phyloP scores from a whole-genome alignment of 2,329 filamentous ascomycete species.

The Cladorrhinum sp. region DNA sequence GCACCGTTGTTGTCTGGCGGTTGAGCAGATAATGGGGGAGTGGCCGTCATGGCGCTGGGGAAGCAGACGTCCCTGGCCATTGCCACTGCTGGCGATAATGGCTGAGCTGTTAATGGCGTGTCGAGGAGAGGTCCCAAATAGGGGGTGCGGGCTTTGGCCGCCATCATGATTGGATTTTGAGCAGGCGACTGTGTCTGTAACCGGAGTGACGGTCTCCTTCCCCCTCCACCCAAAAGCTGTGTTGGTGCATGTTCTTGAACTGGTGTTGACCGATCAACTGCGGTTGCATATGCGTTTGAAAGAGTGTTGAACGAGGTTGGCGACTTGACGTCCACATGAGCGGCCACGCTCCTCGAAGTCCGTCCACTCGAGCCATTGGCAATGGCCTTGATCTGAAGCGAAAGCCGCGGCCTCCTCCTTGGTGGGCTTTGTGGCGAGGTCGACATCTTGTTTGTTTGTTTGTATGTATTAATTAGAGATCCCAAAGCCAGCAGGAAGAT shows the following conservation, averaged over 20 bases:
- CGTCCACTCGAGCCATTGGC: constrained; percentile 36
- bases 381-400: constrained; percentile 45
- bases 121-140: constrained; percentile 48
- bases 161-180: constrained; percentile 25
- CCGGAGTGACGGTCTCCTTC: constrained; percentile 40
- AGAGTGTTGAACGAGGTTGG: constrained; percentile 65
- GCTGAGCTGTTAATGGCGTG: constrained; percentile 52
- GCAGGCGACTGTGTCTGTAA: constrained; percentile 38
- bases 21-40: constrained; percentile 55
- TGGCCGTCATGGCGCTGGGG: constrained; percentile 58
- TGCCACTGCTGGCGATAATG: constrained; percentile 45
- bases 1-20: constrained; percentile 42
- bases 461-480: constrained; percentile 5
- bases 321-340: constrained; percentile 53
- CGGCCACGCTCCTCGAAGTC: constrained; percentile 42
- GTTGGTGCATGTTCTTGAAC: constrained; percentile 41
- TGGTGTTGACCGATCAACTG: constrained; percentile 58
- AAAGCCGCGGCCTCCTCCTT: constrained; percentile 54
- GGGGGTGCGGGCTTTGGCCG: constrained; percentile 39
- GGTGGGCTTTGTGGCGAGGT: constrained; percentile 32
- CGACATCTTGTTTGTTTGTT: constrained; percentile 24
- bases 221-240: constrained; percentile 45
- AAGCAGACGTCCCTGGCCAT: constrained; percentile 45
- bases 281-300: constrained; percentile 61
- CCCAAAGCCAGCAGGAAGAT: constrained; percentile 16